These are phyloP conservation scores for Venturia carpophila DNA, from an alignment of 2,329 filamentous ascomycete genomes.

Conservation along the genomic window DNA sequence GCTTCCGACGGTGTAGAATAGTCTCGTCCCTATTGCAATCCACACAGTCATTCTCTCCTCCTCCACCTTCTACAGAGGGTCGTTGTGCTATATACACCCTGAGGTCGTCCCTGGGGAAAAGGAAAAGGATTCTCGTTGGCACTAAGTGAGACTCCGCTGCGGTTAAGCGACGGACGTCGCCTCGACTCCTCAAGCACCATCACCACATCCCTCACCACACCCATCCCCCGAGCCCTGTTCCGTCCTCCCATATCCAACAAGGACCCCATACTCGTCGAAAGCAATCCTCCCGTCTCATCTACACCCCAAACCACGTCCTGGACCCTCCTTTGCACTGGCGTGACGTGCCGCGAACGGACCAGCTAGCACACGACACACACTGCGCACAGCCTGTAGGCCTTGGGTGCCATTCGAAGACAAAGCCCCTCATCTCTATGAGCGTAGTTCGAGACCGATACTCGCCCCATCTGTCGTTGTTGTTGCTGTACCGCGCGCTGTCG, in stretches of 20 bases:
- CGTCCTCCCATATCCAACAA: neutral
- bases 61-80: neutral
- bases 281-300: neutral
- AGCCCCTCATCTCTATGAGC: conserved; percentile 11
- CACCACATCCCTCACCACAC: neutral
- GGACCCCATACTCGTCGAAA: neutral
- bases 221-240: neutral
- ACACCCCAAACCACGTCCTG: neutral
- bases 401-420: neutral
- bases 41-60: neutral
- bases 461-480: neutral
- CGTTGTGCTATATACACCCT: neutral
- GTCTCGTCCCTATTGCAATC: neutral
- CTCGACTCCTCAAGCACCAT: neutral
- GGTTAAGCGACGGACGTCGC: conserved; percentile 9
- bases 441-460: conserved; percentile 2
- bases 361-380: conserved; percentile 15
- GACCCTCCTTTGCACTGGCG: neutral
- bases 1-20: neutral
- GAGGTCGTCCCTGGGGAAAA: neutral
- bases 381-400: conserved; percentile 10
- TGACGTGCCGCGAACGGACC: neutral
- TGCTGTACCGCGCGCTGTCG: neutral
- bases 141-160: neutral
- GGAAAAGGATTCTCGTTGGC: neutral